Evolutionary conservation across 2,329 filamentous ascomycete species (phyloP), one percentile per base, ranked within the genome.

Genomic region (Fusarium nanum): DNA sequence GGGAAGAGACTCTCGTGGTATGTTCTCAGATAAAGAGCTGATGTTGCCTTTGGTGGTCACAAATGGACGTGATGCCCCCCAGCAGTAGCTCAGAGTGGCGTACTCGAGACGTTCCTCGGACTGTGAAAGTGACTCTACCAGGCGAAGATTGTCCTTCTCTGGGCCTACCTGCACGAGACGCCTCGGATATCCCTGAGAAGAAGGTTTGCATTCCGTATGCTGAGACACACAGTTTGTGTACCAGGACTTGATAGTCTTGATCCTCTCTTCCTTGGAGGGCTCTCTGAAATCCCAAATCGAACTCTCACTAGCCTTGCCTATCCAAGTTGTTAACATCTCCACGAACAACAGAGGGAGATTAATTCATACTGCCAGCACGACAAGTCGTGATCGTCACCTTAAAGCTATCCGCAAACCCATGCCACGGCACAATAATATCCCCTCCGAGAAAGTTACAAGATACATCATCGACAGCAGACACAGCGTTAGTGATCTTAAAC

Each of bases 61-160:
- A 13, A 59, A 40, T 3, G 48, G 23, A 11, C 23, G 40, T 0
- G 30, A 28, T 5, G 20, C 8, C 6, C 56, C 56, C 49, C 48
- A 59, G 3, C 40, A 55, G 27, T 55, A 60, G 13, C 50, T 56
- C 9, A 47, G 22, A 18, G 42, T 60, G 6, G 50, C 41, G 14
- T 47, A 60, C 4, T 23, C 27, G 12, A 11, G 9, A 3, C 14
- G 25, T 0, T 20, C 10, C 5, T 6, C 14, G 0, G 18, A 6
- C 2, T 27, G 9, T 4, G 12, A 4, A 4, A 16, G n/a, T 2
- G 13, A 13, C 3, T 60, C 32, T 18, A 60, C 7, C 2, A 60
- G 20, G 0, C 20, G 18, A 5, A 56, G 6, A 6, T 56, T 18
- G 4, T 8, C 4, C 5, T 32, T 46, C 6, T 27, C 13, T 3